phyloP scores from a whole-genome alignment of 495 filamentous ascomycete genomes.

The Neurospora sp. region DNA sequence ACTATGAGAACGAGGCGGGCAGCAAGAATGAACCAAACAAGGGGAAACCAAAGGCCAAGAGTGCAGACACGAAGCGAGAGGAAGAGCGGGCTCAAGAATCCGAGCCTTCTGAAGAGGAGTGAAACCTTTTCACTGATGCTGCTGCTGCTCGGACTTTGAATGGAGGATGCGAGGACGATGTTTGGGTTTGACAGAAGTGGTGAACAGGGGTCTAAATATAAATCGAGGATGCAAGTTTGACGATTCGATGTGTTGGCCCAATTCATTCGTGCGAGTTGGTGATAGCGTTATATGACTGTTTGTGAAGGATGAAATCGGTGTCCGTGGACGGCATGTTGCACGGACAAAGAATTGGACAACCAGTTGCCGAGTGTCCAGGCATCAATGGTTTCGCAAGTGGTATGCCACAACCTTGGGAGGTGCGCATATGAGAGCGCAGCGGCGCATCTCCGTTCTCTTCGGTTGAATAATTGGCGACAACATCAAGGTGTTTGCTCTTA shows the following conservation, averaged over 20 bases:
- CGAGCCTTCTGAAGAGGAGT: slow-evolving; percentile 3
- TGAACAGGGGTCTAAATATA: not conserved
- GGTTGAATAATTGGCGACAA: not conserved
- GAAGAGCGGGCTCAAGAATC: not conserved
- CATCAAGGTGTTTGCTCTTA: not conserved
- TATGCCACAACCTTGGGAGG: not conserved
- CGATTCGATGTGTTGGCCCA: not conserved
- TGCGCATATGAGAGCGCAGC: not conserved
- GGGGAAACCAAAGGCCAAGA: slow-evolving; percentile 35
- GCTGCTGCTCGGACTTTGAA: no score
- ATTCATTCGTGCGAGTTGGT: not conserved
- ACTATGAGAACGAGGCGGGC: slow-evolving; percentile 40
- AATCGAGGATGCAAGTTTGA: not conserved
- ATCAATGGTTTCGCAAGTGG: not conserved
- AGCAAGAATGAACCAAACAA: slow-evolving; percentile 43
- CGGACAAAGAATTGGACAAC: not conserved
- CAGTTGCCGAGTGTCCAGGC: not conserved
- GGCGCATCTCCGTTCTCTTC: not conserved
- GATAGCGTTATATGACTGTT: not conserved
- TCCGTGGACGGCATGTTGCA: not conserved
- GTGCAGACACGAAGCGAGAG: slow-evolving; percentile 14
- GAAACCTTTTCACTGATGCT: not conserved
- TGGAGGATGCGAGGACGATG: not conserved
- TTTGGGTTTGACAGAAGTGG: not conserved
- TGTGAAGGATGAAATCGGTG: not conserved